A percentile compares a stretch with the other conserved stretches of the same genome.
Conservation (phyloP, 139 green algal species). For the Micractinium conductrix region DNA sequence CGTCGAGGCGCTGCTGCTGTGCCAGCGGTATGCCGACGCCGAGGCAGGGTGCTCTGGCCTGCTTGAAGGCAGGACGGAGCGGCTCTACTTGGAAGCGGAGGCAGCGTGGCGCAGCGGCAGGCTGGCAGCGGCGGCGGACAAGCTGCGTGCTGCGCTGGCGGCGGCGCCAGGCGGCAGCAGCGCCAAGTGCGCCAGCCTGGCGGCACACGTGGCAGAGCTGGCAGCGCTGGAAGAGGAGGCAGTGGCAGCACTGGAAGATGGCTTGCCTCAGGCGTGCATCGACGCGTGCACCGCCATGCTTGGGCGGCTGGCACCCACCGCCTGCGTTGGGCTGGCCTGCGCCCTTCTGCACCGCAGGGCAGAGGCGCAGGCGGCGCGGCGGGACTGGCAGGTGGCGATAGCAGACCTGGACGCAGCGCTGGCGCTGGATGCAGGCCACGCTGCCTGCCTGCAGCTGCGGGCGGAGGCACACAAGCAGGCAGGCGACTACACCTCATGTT, state of each 20-base stretch:
- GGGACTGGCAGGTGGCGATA: slow-evolving; percentile 12
- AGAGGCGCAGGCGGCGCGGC: slow-evolving; percentile 2
- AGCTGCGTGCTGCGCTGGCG: slow-evolving; percentile 16
- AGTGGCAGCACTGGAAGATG: slow-evolving; percentile 32
- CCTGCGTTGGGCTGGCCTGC: slow-evolving; percentile 37
- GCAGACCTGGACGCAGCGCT: slow-evolving; percentile 35
- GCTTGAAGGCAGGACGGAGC: slow-evolving; percentile 28
- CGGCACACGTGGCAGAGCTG: slow-evolving; percentile 13
- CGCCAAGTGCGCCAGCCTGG: slow-evolving; percentile 39
- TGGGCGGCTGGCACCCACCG: slow-evolving; percentile 12
- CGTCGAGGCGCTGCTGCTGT: slow-evolving; percentile 54
- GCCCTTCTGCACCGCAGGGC: slow-evolving; percentile 30
- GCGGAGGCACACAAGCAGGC: slow-evolving; percentile 36
- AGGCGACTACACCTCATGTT: slow-evolving; percentile 31
- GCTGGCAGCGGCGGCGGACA: slow-evolving; percentile 10
- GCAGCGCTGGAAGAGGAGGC: slow-evolving; percentile 6
- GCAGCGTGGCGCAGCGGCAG: slow-evolving; percentile 41
- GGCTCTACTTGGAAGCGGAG: slow-evolving; percentile 50
- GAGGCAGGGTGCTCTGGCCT: slow-evolving; percentile 13
- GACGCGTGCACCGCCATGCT: slow-evolving; percentile 32
- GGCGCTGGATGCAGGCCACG: slow-evolving; percentile 14
- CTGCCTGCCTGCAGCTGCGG: slow-evolving; percentile 20
- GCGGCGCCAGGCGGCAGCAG: neutral
- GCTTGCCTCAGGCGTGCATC: neutral
- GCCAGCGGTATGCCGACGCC: slow-evolving; percentile 49